A percentile compares a stretch with the other conserved stretches of the same genome.
Evolutionary conservation across 208 protist genomes (phyloP).

Genomic region (Endotrypanum monterogeii): DNA sequence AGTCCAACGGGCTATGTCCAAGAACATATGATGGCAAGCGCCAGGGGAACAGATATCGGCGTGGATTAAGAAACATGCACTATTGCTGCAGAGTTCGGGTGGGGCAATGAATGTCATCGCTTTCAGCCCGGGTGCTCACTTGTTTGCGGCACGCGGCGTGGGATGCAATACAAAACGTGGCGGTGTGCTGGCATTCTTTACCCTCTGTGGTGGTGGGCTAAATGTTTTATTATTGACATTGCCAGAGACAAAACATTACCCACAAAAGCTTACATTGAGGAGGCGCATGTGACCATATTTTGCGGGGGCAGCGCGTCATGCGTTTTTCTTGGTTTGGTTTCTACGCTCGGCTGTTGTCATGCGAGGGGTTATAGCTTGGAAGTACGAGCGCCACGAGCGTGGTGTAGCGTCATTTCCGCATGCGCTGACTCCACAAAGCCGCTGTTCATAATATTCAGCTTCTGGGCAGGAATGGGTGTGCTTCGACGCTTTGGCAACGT

Average conservation of each 20-base stretch:
- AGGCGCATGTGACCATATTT: not conserved
- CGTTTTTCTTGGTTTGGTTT: not conserved
- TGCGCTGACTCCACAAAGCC: conserved; percentile 60
- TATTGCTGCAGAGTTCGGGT: not conserved
- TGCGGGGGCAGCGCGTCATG: not conserved
- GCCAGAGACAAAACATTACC: not conserved
- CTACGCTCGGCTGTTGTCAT: not conserved
- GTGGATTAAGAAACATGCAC: not conserved
- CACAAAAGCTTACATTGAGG: not conserved
- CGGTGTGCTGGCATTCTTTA: not conserved
- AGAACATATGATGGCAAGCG: not conserved
- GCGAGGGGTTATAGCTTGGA: conserved; percentile 24
- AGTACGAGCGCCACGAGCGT: conserved; percentile 6
- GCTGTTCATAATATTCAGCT: conserved; percentile 48
- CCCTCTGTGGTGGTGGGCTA: too few relatives aligned
- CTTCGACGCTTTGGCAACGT: conserved; percentile 36
- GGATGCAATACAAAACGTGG: not conserved
- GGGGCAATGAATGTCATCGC: not conserved
- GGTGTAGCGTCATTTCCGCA: conserved; percentile 34
- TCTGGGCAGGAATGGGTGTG: conserved; percentile 55
- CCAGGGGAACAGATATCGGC: not conserved
- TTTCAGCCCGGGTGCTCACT: not conserved
- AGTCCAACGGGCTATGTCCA: not conserved
- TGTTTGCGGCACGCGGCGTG: not conserved
- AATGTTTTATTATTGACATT: not conserved